A percentile compares a stretch with the other conserved stretches of the same genome.
Conservation (phyloP, 2,329 filamentous ascomycete species). For the Arthrobotrys sinensis region DNA sequence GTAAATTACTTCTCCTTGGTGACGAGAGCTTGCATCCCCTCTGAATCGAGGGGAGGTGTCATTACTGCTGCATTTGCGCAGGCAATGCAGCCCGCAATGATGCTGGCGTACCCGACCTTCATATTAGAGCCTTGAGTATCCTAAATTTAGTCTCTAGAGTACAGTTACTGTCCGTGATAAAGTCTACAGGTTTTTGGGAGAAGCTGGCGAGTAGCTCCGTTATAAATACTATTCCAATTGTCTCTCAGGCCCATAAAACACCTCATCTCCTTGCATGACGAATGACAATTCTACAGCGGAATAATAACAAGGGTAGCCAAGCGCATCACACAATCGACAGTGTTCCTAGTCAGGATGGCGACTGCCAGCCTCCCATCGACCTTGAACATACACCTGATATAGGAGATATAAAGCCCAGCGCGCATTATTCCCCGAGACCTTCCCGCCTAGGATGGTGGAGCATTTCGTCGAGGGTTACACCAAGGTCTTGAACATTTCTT, state of each 20-base stretch:
- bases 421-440: conserved; percentile 16
- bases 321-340: conserved; percentile 13
- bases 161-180: neutral
- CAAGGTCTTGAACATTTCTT: conserved; percentile 24
- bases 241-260: neutral
- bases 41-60: conserved; percentile 64
- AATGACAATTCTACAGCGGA: conserved; percentile 1
- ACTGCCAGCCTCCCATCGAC: neutral
- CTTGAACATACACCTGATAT: neutral
- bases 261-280: conserved; percentile 4
- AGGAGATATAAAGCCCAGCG: neutral
- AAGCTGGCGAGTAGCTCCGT: neutral
- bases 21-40: conserved; percentile 68
- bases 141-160: neutral
- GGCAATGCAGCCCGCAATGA: conserved; percentile 31
- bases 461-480: conserved; percentile 28
- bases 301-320: conserved; percentile 18
- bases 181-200: neutral
- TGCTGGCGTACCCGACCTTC: conserved; percentile 45
- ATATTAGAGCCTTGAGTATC: conserved; percentile 18
- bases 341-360: conserved; percentile 30
- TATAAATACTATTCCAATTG: neutral
- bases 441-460: conserved; percentile 33
- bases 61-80: conserved; percentile 30
- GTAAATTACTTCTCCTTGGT: conserved; percentile 66